Base-by-base conservation (phyloP, 2,329 filamentous ascomycete species). In the Claviceps africana region DNA sequence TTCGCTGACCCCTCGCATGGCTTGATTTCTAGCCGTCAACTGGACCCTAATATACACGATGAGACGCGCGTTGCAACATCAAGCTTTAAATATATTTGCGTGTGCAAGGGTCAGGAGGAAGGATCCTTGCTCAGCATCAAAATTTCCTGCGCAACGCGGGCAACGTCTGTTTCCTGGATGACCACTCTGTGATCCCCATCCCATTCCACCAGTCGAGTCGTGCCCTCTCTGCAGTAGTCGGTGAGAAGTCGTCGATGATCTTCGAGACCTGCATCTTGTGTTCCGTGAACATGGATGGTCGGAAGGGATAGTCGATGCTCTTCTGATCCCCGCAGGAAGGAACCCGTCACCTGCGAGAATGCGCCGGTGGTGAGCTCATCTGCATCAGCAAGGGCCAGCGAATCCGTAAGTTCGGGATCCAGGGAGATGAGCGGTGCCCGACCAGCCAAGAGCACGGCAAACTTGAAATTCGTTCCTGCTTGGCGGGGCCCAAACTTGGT, bases 251-350 rank as follows among this genome's bases (percentile, higher is more conserved):
- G 51, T 56, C 57, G 37, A 25, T 58, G 56, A 49, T 78, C 63
- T 53, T 75, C 66, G 51, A 87, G 57, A 0, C 82, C 82, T 1
- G 73, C 68, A 64, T 88, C 84, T 35, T 67, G 66, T 57, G 78
- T 56, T 0, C 83, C 56, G 35, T 58, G 56, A 28, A 58, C 53
- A 35, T 58, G 56, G 4, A 58, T 44, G 1, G 56, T 58, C 1
- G 56, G 56, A 7, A 58, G 49, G 28, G 15, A 28, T 37, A 58
- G 35, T 25, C 51, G 37, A 4, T 56, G 42, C 9, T 13, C 15
- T 21, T 43, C 10, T 5, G 40, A 43, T 13, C 21, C 19, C 40
- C 19, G 40, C 40, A 43, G 21, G 21, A 43, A 43, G 28, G 43
- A 9, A 15, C 43, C 54, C 53, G 0, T 37, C 40, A 28, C 22